A percentile compares a stretch with the other conserved stretches of the same genome.
These are phyloP conservation scores for Corymbia maculata DNA, from an alignment of 345 rosid genomes.

Conservation along the genomic window DNA sequence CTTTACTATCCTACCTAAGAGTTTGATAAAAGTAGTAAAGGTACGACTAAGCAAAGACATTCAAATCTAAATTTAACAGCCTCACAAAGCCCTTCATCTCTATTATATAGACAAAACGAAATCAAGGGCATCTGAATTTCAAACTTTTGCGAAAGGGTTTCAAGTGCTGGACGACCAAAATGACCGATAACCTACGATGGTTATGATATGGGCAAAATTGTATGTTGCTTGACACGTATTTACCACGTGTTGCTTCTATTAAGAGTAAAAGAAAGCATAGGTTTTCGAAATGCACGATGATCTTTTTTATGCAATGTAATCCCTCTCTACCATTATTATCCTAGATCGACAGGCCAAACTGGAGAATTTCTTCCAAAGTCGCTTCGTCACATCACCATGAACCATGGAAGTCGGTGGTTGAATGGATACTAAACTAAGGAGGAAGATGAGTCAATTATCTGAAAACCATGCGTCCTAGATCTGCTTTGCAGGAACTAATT, in stretches of 20 bases:
- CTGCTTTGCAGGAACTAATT: not conserved
- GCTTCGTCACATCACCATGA: not conserved
- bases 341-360: not conserved
- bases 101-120: not conserved
- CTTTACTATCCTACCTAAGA: accelerated
- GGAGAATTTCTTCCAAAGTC: not conserved
- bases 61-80: not conserved
- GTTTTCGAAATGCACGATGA: not conserved
- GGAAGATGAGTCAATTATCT: not conserved
- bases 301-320: not conserved
- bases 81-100: not conserved
- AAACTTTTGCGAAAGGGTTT: not conserved
- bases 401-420: not conserved
- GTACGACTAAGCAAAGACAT: not conserved
- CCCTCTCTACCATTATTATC: not conserved
- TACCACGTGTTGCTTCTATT: not conserved
- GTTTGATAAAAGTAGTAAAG: not conserved
- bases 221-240: not conserved
- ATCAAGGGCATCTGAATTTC: not conserved
- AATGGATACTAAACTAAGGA: not conserved
- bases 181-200: not conserved
- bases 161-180: not conserved
- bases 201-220: not conserved
- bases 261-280: not conserved
- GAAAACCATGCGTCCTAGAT: not conserved